Base-by-base conservation (phyloP, 305 asterid genomes). In the Fraxinus platypoda region DNA sequence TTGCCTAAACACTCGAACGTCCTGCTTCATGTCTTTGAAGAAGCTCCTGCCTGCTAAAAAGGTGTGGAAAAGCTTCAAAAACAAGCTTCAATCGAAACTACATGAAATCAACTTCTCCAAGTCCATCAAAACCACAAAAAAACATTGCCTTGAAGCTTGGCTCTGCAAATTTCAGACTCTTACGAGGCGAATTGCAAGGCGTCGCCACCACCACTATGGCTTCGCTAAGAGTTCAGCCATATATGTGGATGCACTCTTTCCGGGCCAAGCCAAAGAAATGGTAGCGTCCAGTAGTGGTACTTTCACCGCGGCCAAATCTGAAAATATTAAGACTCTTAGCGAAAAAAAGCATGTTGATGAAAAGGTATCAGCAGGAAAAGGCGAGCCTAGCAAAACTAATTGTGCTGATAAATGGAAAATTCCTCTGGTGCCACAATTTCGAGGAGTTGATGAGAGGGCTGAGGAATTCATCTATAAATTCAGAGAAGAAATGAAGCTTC, bases 391-490 rank as follows among this genome's bases (percentile, higher is more conserved):
- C 64, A 64, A 1, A n/a, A 75, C 15, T 25, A 33, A 19, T 41
- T 80, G 12, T 37, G 78, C 49, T 70, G 87, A 78, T 59, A 83
- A 82, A 72, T 86, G 89, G 91, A 89, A 86, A 64, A 19, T 79
- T 46, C 75, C 84, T 4, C 13, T 76, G 77, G 8, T 79, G 70
- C 90, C 89, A 23, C 87, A 84, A 11, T 59, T 90, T 68, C 81
- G 82, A 41, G 91, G 91, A 8, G 86, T 93, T 34, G 95, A 92
- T 81, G 93, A 88, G 84, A 91, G 95, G 88, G 97, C 94, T 1
- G 97, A 92, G 75, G 97, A 92, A 6, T 92, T 93, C 74, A 93
- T 91, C 9, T 88, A 89, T 5, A 92, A 91, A 73, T 84, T 91
- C 76, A 90, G 90, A 0, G 84, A 85, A 76, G 91, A 88, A 1